Evolutionary conservation across 768 basidiomycete species (phyloP).

Genomic region (Tubosaeta sp.): DNA sequence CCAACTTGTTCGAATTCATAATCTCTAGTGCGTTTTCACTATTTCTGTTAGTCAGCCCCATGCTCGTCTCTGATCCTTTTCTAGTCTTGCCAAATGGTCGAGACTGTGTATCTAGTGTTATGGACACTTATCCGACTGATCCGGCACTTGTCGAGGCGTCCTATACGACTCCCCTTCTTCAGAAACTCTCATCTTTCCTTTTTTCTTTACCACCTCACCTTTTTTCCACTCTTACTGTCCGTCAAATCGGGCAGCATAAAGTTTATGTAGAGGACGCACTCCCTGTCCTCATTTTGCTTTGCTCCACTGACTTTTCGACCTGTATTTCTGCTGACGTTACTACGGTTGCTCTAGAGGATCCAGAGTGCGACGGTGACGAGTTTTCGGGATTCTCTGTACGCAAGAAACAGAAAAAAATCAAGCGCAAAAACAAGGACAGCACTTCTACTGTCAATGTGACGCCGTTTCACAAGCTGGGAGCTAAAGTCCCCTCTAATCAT

Average conservation of each 20-base stretch:
- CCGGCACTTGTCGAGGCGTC: conserved; percentile 23
- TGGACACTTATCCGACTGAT: conserved; percentile 30
- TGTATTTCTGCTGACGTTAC: neutral
- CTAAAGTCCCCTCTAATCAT: conserved; percentile 21
- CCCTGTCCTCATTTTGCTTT: conserved; percentile 17
- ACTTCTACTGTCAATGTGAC: conserved; percentile 18
- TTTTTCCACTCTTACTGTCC: conserved; percentile 8
- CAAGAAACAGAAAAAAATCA: conserved; percentile 29
- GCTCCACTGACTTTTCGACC: conserved; percentile 8
- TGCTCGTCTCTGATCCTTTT: neutral
- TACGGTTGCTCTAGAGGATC: conserved; percentile 1
- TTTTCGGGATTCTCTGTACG: conserved; percentile 5
- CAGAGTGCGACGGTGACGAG: conserved; percentile 3
- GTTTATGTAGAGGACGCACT: conserved; percentile 22
- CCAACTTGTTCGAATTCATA: conserved; percentile 27
- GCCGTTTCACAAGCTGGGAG: conserved; percentile 30
- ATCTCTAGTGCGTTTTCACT: conserved; percentile 24
- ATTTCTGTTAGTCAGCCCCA: neutral
- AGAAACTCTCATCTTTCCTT: conserved; percentile 23
- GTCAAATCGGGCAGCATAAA: conserved; percentile 16
- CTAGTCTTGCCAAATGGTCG: conserved; percentile 12
- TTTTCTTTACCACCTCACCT: conserved; percentile 21
- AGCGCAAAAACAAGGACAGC: conserved; percentile 14
- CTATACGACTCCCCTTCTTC: conserved; percentile 18
- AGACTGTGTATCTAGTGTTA: conserved; percentile 23